Base-by-base conservation (phyloP, 176 grass and related monocot genomes). In the Musa schizocarpa region DNA sequence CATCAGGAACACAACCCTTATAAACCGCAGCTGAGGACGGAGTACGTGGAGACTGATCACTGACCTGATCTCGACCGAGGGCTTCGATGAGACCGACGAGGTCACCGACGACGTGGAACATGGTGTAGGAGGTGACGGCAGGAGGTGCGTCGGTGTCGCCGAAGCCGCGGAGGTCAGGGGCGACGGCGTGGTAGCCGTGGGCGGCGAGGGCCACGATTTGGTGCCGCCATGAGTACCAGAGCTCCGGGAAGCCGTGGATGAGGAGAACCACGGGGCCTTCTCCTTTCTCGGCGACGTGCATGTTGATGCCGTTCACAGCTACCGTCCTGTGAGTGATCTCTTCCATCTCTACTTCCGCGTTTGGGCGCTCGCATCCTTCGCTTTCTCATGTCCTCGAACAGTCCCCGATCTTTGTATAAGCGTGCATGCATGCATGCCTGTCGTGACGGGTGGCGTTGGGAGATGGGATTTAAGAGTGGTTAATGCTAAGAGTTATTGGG, bases 201-300 rank as follows among this genome's bases (percentile, higher is more conserved):
- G 61, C 75, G 61, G 75, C 61, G 49, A 77, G 75, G 61, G 49
- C 43, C 61, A 52, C 8, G 49, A 77, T 65, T 23, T 77, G 75
- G 43, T 77, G 75, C 21, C 61, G 75, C 75, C 75, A 77, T 17
- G 75, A 65, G 75, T 77, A 77, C 34, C 58, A 77, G 13, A 77
- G 49, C 57, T 77, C 75, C 19, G 75, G 75, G 75, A 77, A 77
- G 43, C 75, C 75, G 3, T 77, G 75, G 43, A 77, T 19, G 43
- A 77, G 58, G 59, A 77, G 75, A 20, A 77, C 75, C 2, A 66
- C 75, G 3, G 75, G 61, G 61, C 75, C 75, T 10, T 77, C 43
- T 34, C 75, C 75, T 20, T 77, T 77, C 62, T 77, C 75, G 61
- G 75, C 59, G 20, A 77, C 61, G 75, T 77, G 75, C 75, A 77